A percentile compares a stretch with the other conserved stretches of the same genome.
phyloP scores from a whole-genome alignment of 179 eudicot genomes.

The Spinacia oleracea region DNA sequence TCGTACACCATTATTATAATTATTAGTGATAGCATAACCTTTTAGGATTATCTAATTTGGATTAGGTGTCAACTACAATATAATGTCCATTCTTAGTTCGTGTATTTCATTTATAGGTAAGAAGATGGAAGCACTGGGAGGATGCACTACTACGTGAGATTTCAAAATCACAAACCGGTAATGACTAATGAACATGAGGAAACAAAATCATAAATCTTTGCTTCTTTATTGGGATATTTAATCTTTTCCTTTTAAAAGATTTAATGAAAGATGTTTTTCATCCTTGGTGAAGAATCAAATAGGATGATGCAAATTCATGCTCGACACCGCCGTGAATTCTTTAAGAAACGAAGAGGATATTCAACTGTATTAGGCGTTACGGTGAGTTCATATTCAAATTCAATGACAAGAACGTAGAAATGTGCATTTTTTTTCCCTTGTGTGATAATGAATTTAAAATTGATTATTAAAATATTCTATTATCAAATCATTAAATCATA shows the following conservation, averaged over 20 bases:
- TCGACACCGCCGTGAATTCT: constrained; percentile 40
- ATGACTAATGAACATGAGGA: constrained; percentile 25
- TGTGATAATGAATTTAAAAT: neutral
- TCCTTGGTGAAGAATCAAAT: constrained; percentile 26
- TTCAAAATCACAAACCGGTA: constrained; percentile 29
- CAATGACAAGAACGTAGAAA: neutral
- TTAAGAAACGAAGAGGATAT: constrained; percentile 38
- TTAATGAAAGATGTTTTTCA: neutral
- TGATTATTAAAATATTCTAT: neutral
- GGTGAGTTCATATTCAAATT: constrained; percentile 40
- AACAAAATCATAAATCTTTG: constrained; percentile 6
- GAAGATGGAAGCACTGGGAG: constrained; percentile 83
- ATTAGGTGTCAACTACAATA: neutral
- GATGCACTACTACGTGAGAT: constrained; percentile 49
- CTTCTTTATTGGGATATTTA: neutral
- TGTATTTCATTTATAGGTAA: constrained; percentile 43
- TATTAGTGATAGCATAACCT: no score
- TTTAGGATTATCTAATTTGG: no score
- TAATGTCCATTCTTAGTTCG: neutral
- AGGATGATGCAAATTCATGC: constrained; percentile 35
- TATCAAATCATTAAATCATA: neutral
- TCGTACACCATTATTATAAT: no score
- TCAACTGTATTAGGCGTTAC: constrained; percentile 35
- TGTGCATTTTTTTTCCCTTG: neutral
- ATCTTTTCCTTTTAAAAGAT: neutral